Base-by-base conservation (phyloP, 176 grass and related monocot species). In the Musa itinerans region DNA sequence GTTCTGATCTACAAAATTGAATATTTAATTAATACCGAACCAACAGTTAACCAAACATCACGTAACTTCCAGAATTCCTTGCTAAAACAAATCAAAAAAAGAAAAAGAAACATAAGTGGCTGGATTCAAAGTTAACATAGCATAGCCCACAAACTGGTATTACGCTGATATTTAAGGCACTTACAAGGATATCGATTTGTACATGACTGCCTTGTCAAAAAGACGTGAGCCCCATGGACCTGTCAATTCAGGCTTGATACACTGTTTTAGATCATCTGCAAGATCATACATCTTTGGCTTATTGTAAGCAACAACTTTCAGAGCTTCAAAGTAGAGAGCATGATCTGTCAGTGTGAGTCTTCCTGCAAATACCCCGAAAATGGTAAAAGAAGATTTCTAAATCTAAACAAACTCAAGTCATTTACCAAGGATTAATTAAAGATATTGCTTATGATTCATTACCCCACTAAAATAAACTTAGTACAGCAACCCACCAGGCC, bases 181-280 rank as follows among this genome's bases (percentile, higher is more conserved):
- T 93, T 88, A 97, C 93, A 97, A 81, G 57, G 86, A 73, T 73
- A 81, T 82, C 73, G 90, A 93, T 85, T 91, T 93, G 80, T 98
- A 98, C 94, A 98, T 98, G 69, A 98, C 86, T 2, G 94, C 94
- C 85, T 98, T 98, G 82, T 98, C 94, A 90, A 93, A 98, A 74
- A 98, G 87, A 49, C 94, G 90, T 74, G 94, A 91, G 70, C 94
- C 94, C 94, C 94, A 98, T 74, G 94, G 94, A 61, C 94, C 94
- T 83, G 88, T 93, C 63, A 98, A 82, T 74, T 98, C 94, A 63
- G 94, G 94, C 78, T 85, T 98, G 83, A 98, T 87, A 58, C 88
- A 73, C 77, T 98, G 94, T 61, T 98, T 98, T 78, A 91, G 53
- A 87, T 98, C 94, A 84, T 93, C 90, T 80, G 94, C 90, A 83